Evolutionary conservation across 371 early-diverging fungal genomes (phyloP).

Genomic region (Lichtheimia ornata): DNA sequence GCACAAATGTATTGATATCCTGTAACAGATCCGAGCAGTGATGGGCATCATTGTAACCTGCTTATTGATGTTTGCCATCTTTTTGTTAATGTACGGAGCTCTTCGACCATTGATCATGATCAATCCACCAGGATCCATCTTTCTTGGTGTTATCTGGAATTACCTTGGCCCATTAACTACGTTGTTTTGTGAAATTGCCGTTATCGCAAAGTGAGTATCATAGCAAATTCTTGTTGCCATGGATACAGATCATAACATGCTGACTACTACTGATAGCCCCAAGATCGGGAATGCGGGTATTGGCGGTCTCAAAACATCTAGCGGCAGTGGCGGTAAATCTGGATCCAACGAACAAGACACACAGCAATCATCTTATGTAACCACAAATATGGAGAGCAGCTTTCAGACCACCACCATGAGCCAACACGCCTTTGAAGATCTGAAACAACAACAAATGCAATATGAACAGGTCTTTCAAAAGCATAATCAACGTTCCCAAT

Average conservation of each 20-base stretch:
- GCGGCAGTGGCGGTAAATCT: slow-evolving; percentile 9
- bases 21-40: slow-evolving; percentile 22
- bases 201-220: slow-evolving; percentile 30
- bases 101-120: slow-evolving; percentile 24
- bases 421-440: slow-evolving; percentile 16
- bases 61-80: slow-evolving; percentile 23
- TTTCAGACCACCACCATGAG: slow-evolving; percentile 12
- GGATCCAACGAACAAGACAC: slow-evolving; percentile 10
- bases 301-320: slow-evolving; percentile 19
- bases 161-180: slow-evolving; percentile 22
- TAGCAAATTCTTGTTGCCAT: background rate
- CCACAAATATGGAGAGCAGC: slow-evolving; percentile 10
- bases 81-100: slow-evolving; percentile 27
- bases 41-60: slow-evolving; percentile 21
- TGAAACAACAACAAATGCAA: slow-evolving; percentile 20
- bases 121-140: slow-evolving; percentile 19
- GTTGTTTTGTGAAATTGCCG: slow-evolving; percentile 23
- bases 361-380: slow-evolving; percentile 8
- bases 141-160: slow-evolving; percentile 28
- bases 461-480: slow-evolving; percentile 26
- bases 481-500: slow-evolving; percentile 12
- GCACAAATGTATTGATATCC: background rate
- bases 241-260: background rate
- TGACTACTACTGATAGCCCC: slow-evolving; percentile 8
- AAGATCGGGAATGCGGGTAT: slow-evolving; percentile 8